A percentile compares a stretch with the other conserved stretches of the same genome.
Evolutionary conservation across 2,329 filamentous ascomycete species (phyloP).

Genomic region (Eurotiales sp.): DNA sequence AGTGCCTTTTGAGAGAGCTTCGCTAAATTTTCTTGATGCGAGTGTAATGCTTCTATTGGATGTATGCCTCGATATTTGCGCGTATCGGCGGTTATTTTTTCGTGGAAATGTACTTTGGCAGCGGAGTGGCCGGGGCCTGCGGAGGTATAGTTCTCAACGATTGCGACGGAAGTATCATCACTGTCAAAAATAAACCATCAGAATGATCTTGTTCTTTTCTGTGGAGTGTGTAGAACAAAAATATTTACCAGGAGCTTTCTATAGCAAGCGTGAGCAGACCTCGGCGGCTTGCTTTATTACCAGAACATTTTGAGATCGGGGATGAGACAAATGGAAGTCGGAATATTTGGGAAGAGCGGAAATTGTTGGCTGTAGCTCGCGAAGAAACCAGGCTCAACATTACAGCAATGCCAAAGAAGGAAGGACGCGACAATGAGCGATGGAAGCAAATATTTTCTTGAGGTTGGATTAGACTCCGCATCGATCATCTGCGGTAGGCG

Average conservation of each 20-base stretch:
- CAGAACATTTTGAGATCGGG: not conserved
- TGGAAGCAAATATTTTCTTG: not conserved
- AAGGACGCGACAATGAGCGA: not conserved
- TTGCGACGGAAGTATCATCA: slow-evolving; percentile 87
- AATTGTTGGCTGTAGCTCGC: not conserved
- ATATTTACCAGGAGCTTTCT: slow-evolving; percentile 43
- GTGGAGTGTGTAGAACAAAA: not conserved
- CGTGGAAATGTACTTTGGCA: slow-evolving; percentile 69
- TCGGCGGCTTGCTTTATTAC: not conserved
- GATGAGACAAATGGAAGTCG: not conserved
- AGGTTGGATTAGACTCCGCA: slow-evolving; percentile 7
- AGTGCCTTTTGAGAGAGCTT: slow-evolving; percentile 65
- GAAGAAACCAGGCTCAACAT: not conserved
- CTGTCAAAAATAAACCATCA: slow-evolving; percentile 35
- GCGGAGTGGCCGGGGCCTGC: slow-evolving; percentile 11
- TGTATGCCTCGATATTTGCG: slow-evolving; percentile 72
- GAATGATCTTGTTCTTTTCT: not conserved
- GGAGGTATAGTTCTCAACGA: slow-evolving; percentile 59
- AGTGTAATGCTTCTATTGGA: slow-evolving; percentile 68
- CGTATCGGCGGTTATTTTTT: slow-evolving; percentile 78
- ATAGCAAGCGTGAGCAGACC: slow-evolving; percentile 43
- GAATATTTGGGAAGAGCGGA: not conserved
- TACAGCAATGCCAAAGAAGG: not conserved
- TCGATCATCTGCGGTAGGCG: not conserved
- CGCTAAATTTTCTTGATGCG: slow-evolving; percentile 70